Evolutionary conservation across 805 yeast genomes (phyloP), one percentile per base, ranked within the genome.

Genomic region (Yarrowia hollandica): DNA sequence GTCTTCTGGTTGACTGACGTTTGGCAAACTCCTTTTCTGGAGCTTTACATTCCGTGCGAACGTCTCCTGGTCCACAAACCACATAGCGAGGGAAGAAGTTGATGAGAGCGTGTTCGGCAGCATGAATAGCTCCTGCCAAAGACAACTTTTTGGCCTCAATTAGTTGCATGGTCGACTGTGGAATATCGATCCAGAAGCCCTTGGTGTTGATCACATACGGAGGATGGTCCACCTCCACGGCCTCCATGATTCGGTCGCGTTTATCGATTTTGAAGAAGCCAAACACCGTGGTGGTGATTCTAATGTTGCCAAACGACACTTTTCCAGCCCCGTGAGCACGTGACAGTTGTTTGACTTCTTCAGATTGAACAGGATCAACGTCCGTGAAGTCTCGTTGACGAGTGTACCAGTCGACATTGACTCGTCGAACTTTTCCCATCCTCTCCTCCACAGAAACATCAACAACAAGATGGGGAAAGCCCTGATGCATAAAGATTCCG

Each of bases 11-110:
- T 0, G 92, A 79, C 67, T 87, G 87, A 25, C 90, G 72, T 50
- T 79, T 78, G 1, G 96, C 88, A 76, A 92, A 88, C 68, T 94
- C 99, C 66, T 94, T 94, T 64, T 90, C 96, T 0, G 99, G 97
- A 0, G 98, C 97, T 67, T 94, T 94, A 71, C 99, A 94, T 71
- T 94, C 99, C 0, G 98, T 89, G 42, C 81, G 81, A 12, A 94
- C 78, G 65, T 94, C 99, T 2, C 67, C 68, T 0, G 72, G 71
- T 0, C 89, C 88, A 15, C 88, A 83, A 11, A 83, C 82, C 4
- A 90, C 82, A 61, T 82, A 84, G 23, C 85, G 70, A 0, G 97
- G 96, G 23, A 91, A 69, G 61, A 88, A 78, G 46, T 88, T 84
- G 79, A 94, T 84, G 1, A 94, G 74, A 0, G 90, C 90, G 74